Conservation (phyloP, 139 green algal genomes). For the Marvania coccoides region DNA sequence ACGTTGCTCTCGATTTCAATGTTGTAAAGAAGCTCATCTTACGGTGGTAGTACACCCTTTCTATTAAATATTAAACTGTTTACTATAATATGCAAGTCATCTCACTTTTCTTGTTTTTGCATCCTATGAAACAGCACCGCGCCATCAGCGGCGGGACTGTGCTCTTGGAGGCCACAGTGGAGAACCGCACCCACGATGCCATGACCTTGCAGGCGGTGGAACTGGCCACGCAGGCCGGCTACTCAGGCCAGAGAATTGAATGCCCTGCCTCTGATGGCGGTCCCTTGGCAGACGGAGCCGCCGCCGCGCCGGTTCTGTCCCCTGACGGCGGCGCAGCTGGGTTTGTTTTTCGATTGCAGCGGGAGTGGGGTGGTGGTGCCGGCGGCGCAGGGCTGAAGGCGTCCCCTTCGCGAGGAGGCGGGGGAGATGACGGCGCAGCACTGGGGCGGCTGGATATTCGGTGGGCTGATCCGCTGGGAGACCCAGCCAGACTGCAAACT, state of each 20-base stretch:
- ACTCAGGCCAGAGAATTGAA: background rate
- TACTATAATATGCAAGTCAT: no score
- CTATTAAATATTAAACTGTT: no score
- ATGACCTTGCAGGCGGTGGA: conserved; percentile 56
- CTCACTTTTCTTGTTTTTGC: no score
- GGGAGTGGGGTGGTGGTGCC: no score
- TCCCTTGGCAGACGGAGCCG: background rate
- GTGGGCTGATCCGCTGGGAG: background rate
- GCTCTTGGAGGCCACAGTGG: conserved; percentile 64
- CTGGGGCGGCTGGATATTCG: background rate
- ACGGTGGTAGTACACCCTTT: no score
- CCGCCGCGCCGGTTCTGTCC: background rate
- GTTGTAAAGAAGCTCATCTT: no score
- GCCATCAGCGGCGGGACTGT: conserved; percentile 10
- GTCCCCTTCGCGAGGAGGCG: background rate
- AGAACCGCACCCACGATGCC: conserved; percentile 54
- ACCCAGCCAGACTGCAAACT: background rate
- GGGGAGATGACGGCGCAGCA: background rate
- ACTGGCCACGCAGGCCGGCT: background rate
- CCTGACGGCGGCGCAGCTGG: background rate
- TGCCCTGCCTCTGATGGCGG: background rate
- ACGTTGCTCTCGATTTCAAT: no score
- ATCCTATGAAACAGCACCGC: background rate
- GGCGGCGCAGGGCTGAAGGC: no score
- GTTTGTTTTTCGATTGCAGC: background rate